phyloP scores from a whole-genome alignment of 345 rosid species.

The Boechera divaricarpa region DNA sequence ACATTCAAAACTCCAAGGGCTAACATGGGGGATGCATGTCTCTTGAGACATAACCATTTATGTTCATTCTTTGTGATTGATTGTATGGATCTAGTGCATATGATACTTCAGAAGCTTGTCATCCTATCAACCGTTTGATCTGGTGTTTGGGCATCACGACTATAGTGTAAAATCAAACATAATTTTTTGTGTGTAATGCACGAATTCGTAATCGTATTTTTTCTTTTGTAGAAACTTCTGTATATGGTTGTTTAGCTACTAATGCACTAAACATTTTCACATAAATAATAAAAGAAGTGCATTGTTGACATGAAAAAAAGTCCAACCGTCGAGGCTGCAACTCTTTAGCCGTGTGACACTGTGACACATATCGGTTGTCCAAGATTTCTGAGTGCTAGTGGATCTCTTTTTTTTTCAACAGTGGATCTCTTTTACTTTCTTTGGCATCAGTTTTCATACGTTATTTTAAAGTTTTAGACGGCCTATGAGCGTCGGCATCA shows the following conservation, averaged over 20 bases:
- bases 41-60: too few species aligned
- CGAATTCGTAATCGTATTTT: not conserved
- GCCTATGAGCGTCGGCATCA: not conserved
- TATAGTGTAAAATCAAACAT: not conserved
- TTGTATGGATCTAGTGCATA: too few species aligned
- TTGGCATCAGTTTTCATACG: not conserved
- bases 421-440: not conserved
- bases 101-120: too few species aligned
- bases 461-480: not conserved
- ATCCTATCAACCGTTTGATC: too few species aligned
- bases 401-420: not conserved
- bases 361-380: not conserved
- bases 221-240: not conserved
- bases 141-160: too few species aligned
- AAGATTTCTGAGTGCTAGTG: not conserved
- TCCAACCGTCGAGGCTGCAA: not conserved
- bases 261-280: not conserved
- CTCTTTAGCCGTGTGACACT: constrained; percentile 1
- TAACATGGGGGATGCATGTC: too few species aligned
- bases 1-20: too few species aligned
- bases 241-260: not conserved
- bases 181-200: not conserved
- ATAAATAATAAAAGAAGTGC: not conserved
- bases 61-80: too few species aligned
- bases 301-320: not conserved